Evolutionary conservation across 768 basidiomycete species (phyloP).

Genomic region (Nidula microcarpa): DNA sequence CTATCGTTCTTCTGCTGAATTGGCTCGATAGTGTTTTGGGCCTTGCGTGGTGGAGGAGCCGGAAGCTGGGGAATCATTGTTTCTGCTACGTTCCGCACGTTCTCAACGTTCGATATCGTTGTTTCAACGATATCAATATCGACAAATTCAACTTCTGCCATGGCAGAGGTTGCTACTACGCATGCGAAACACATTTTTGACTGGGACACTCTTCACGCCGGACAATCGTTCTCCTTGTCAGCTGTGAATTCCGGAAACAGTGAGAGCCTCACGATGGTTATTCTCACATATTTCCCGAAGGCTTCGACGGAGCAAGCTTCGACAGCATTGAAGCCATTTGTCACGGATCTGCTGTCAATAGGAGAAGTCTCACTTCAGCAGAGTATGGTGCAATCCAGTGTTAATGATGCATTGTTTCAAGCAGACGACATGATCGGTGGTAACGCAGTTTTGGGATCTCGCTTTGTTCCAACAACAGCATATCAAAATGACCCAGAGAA

Average conservation of each 20-base stretch:
- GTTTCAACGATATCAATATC: conserved; percentile 11
- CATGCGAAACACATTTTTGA: conserved; percentile 33
- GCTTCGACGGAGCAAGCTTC: conserved; percentile 4
- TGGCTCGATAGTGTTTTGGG: conserved; percentile 17
- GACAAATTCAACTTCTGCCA: conserved; percentile 10
- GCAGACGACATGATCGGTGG: conserved; percentile 9
- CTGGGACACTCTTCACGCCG: conserved; percentile 21
- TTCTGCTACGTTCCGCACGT: conserved; percentile 28
- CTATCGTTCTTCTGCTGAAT: neutral
- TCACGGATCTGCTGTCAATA: conserved; percentile 9
- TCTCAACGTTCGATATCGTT: conserved; percentile 26
- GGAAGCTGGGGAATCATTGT: conserved; percentile 36
- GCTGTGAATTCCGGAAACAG: neutral
- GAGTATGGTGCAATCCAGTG: neutral
- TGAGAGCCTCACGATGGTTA: neutral
- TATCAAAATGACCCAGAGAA: conserved; percentile 9
- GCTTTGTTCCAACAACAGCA: conserved; percentile 9
- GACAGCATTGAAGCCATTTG: conserved; percentile 14
- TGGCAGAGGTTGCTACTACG: conserved; percentile 18
- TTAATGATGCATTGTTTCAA: conserved; percentile 10
- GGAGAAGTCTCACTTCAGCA: conserved; percentile 6
- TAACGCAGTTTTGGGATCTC: conserved; percentile 11
- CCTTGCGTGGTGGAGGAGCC: conserved; percentile 20
- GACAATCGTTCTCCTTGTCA: conserved; percentile 22
- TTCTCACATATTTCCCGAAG: conserved; percentile 15